phyloP scores from a whole-genome alignment of 2,329 filamentous ascomycete genomes.

The Cadophora gregata region DNA sequence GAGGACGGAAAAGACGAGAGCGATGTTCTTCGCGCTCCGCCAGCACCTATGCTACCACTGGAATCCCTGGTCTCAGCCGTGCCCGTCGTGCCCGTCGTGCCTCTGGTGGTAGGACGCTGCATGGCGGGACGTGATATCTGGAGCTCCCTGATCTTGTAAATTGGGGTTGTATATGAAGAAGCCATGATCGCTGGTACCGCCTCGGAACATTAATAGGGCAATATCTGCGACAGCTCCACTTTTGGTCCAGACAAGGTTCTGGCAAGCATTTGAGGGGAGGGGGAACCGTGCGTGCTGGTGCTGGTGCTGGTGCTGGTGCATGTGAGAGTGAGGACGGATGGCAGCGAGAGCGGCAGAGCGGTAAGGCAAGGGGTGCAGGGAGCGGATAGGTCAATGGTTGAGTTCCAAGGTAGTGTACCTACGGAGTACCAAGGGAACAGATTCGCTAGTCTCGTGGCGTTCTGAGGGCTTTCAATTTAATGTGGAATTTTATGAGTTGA shows the following conservation, averaged over 20 bases:
- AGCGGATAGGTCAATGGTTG: background rate
- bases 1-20: slow-evolving; percentile 67
- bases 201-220: slow-evolving; percentile 17
- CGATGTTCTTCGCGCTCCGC: slow-evolving; percentile 55
- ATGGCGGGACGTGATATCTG: slow-evolving; percentile 6
- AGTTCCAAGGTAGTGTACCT: background rate
- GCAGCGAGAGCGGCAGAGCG: background rate
- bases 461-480: background rate
- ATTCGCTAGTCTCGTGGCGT: slow-evolving; percentile 11
- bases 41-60: slow-evolving; percentile 41
- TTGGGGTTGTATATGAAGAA: slow-evolving; percentile 23
- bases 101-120: slow-evolving; percentile 39
- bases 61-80: slow-evolving; percentile 39
- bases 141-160: slow-evolving; percentile 20
- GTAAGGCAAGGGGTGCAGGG: background rate
- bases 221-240: slow-evolving; percentile 26
- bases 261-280: slow-evolving; percentile 16
- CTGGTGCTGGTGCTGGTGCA: slow-evolving; percentile 17
- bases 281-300: slow-evolving; percentile 14
- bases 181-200: slow-evolving; percentile 19
- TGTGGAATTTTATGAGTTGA: background rate
- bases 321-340: background rate
- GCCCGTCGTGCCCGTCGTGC: slow-evolving; percentile 32
- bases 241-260: slow-evolving; percentile 23
- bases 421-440: background rate